These are phyloP conservation scores for Nemania serpens DNA, from an alignment of 2,329 filamentous ascomycete genomes.

Conservation along the genomic window DNA sequence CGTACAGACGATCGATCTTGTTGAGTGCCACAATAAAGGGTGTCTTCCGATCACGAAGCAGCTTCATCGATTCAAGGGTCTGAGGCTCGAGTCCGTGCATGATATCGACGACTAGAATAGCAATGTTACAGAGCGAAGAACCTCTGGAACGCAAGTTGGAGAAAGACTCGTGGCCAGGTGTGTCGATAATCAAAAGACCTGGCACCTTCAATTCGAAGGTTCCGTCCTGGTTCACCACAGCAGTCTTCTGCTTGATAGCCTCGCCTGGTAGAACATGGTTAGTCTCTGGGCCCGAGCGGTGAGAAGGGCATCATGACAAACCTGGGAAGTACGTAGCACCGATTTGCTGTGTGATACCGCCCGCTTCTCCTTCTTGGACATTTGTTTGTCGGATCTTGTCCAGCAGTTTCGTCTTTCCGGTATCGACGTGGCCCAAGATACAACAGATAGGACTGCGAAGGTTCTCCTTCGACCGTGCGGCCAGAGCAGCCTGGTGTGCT, in stretches of 20 bases:
- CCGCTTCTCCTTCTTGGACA: slow-evolving; percentile 97
- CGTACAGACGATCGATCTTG: slow-evolving; percentile 99
- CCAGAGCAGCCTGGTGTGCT: slow-evolving; percentile 88
- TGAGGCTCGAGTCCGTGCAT: slow-evolving; percentile 99
- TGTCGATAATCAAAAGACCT: slow-evolving; percentile 95
- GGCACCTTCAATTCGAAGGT: slow-evolving; percentile 97
- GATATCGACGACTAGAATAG: slow-evolving; percentile 97
- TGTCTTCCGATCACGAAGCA: slow-evolving; percentile 90
- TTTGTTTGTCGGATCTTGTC: slow-evolving; percentile 99
- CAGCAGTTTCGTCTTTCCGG: slow-evolving; percentile 97
- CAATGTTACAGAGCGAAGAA: slow-evolving; percentile 98
- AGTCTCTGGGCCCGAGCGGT: neutral
- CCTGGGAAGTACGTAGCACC: slow-evolving; percentile 96
- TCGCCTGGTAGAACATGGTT: slow-evolving; percentile 60
- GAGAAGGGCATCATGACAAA: slow-evolving; percentile 1
- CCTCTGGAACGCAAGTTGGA: slow-evolving; percentile 95
- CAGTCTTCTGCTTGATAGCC: slow-evolving; percentile 88
- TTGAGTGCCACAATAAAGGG: slow-evolving; percentile 98
- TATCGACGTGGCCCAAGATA: slow-evolving; percentile 99
- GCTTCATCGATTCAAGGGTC: slow-evolving; percentile 94
- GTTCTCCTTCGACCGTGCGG: slow-evolving; percentile 89
- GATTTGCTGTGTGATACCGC: slow-evolving; percentile 99
- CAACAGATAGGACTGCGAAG: slow-evolving; percentile 98
- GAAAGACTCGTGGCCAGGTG: slow-evolving; percentile 99
- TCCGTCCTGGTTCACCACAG: slow-evolving; percentile 88